A percentile compares a stretch with the other conserved stretches of the same genome.
Conservation (phyloP, 495 filamentous ascomycete genomes). For the Terfezia claveryi region DNA sequence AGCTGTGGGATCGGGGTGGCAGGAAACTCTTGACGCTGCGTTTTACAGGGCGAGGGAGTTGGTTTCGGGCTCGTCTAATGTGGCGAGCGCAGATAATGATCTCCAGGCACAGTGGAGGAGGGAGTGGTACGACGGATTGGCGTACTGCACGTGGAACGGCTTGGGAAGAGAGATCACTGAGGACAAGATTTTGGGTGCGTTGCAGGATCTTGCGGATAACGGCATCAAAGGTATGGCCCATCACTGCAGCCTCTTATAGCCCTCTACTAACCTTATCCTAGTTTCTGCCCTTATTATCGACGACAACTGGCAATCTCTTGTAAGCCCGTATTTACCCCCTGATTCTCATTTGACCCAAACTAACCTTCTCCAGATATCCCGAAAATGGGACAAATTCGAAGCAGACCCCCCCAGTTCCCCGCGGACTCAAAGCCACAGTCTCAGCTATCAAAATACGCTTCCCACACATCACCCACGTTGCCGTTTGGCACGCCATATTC, state of each 20-base stretch:
- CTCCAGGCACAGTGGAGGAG: conserved; percentile 30
- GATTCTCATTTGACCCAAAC: not conserved
- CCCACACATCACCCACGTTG: conserved; percentile 58
- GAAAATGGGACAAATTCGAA: conserved; percentile 53
- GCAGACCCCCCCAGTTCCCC: conserved; percentile 67
- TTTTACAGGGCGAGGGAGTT: conserved; percentile 70
- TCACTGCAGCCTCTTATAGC: not conserved
- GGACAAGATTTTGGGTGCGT: conserved; percentile 50
- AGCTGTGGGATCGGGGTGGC: conserved; percentile 51
- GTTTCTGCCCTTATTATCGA: conserved; percentile 76
- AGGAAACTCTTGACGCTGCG: conserved; percentile 52
- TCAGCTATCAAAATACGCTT: conserved; percentile 43
- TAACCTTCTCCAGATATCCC: conserved; percentile 23
- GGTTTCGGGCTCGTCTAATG: conserved; percentile 22
- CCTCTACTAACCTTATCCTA: conserved; percentile 1
- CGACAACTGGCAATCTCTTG: conserved; percentile 84
- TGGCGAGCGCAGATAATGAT: conserved; percentile 14
- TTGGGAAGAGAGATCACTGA: conserved; percentile 65
- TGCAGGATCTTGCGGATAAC: conserved; percentile 45
- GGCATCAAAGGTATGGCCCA: conserved; percentile 32
- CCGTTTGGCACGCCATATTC: conserved; percentile 88
- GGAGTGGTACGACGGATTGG: conserved; percentile 66
- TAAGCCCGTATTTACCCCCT: conserved; percentile 15
- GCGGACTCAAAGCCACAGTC: conserved; percentile 48
- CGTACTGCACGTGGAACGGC: conserved; percentile 75